These are phyloP conservation scores for Dactylonectria estremocensis DNA, from an alignment of 2,329 filamentous ascomycete species.

Conservation along the genomic window DNA sequence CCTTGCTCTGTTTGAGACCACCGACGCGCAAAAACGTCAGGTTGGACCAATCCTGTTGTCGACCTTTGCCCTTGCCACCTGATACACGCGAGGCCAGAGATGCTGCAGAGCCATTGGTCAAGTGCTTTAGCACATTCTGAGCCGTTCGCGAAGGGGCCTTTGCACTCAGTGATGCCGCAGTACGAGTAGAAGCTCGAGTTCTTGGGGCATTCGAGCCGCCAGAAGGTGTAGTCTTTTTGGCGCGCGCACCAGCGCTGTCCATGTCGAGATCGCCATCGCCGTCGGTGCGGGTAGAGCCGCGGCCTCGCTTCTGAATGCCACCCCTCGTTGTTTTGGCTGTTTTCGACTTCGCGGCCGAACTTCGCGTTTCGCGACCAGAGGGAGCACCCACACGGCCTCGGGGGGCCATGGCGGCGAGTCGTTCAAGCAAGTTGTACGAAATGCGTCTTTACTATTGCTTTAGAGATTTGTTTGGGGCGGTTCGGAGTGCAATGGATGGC, in stretches of 20 bases:
- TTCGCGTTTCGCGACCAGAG: slow-evolving; percentile 52
- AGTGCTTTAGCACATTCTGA: slow-evolving; percentile 61
- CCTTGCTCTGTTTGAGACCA: slow-evolving; percentile 79
- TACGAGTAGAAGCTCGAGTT: slow-evolving; percentile 50
- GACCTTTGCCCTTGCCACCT: slow-evolving; percentile 42
- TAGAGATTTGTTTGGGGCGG: background rate
- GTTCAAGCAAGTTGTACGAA: background rate
- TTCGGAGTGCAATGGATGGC: background rate
- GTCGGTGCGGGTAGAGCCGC: slow-evolving; percentile 60
- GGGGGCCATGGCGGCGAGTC: slow-evolving; percentile 52
- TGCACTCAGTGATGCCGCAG: slow-evolving; percentile 31
- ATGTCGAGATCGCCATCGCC: slow-evolving; percentile 74
- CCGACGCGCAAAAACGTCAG: slow-evolving; percentile 64
- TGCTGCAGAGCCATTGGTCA: slow-evolving; percentile 54
- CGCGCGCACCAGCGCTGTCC: slow-evolving; percentile 59
- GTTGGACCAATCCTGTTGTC: slow-evolving; percentile 41
- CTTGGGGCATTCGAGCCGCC: slow-evolving; percentile 49
- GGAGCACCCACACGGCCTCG: slow-evolving; percentile 50
- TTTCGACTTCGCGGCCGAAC: slow-evolving; percentile 49
- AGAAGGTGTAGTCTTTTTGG: slow-evolving; percentile 49
- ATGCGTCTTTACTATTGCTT: background rate
- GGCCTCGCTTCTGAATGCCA: slow-evolving; percentile 67
- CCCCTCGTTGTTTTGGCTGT: slow-evolving; percentile 56
- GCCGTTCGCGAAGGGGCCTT: slow-evolving; percentile 56
- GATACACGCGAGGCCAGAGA: slow-evolving; percentile 55